Evolutionary conservation across 257 asterid species (phyloP).

Genomic region (Galeopsis tetrahit): DNA sequence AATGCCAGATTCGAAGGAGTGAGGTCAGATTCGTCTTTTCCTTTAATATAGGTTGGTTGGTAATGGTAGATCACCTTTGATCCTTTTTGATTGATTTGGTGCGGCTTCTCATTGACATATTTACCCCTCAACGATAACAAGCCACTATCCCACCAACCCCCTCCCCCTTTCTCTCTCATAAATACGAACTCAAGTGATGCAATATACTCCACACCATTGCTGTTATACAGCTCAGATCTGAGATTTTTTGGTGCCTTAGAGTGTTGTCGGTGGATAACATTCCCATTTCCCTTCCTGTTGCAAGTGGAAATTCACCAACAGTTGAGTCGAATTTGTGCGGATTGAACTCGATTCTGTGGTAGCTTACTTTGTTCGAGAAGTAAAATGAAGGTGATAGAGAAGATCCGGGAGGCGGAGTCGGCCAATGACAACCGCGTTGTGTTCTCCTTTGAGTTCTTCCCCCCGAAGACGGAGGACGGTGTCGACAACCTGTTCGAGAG

Average conservation of each 20-base stretch:
- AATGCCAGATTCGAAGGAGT: too few species aligned
- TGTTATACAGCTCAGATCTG: constrained; percentile 34
- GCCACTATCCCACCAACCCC: constrained; percentile 29
- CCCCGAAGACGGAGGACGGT: constrained; percentile 98
- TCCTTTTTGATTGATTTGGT: not conserved
- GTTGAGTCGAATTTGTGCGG: constrained; percentile 23
- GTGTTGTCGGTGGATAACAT: constrained; percentile 29
- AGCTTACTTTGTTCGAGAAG: not conserved
- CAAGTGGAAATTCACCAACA: not conserved
- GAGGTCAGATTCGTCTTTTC: constrained; percentile 36
- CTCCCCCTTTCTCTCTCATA: not conserved
- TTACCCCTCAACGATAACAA: constrained; percentile 34
- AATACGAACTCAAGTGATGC: constrained; percentile 17
- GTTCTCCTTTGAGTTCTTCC: constrained; percentile 96
- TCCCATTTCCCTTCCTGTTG: not conserved
- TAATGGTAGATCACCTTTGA: constrained; percentile 11
- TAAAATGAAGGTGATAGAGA: constrained; percentile 94
- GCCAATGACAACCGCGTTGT: constrained; percentile 60
- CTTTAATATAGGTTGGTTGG: constrained; percentile 3
- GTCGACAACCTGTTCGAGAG: constrained; percentile 93
- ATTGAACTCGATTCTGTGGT: not conserved
- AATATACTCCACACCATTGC: constrained; percentile 18
- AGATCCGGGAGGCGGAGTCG: constrained; percentile 68
- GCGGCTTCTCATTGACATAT: constrained; percentile 19
- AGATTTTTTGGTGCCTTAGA: not conserved